phyloP scores from a whole-genome alignment of 2,329 filamentous ascomycete genomes.

The Paraconiothyrium brasiliense region DNA sequence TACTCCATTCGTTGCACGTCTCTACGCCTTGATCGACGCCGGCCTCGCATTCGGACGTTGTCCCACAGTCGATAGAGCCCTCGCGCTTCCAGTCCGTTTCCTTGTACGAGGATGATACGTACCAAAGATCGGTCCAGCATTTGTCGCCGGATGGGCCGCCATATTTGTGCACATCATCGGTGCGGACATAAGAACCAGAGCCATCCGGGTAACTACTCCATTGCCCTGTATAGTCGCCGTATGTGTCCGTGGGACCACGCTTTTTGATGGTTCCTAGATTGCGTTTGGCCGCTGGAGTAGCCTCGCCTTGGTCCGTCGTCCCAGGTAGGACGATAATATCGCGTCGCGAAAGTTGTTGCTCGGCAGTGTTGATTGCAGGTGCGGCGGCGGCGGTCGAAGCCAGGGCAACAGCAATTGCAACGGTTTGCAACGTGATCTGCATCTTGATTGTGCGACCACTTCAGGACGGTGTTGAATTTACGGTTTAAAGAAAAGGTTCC shows the following conservation, averaged over 20 bases:
- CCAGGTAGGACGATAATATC: neutral
- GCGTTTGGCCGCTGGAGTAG: neutral
- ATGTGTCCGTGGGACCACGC: conserved; percentile 11
- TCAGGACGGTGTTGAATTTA: too few relatives aligned
- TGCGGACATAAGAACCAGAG: conserved; percentile 10
- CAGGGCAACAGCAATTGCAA: conserved; percentile 11
- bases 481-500: too few relatives aligned
- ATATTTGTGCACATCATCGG: conserved; percentile 7
- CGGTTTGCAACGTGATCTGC: conserved; percentile 9
- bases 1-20: conserved; percentile 15
- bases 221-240: conserved; percentile 11
- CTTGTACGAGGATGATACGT: neutral
- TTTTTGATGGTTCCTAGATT: neutral
- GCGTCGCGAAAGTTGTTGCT: neutral
- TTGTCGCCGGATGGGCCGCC: conserved; percentile 8
- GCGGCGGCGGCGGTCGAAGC: conserved; percentile 3
- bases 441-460: neutral
- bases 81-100: conserved; percentile 8
- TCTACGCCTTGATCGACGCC: conserved; percentile 13
- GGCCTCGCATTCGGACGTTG: conserved; percentile 9
- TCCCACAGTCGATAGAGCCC: conserved; percentile 5
- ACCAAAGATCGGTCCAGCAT: conserved; percentile 19
- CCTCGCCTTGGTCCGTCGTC: neutral
- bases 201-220: conserved; percentile 10
- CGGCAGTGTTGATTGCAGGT: conserved; percentile 5